These are phyloP conservation scores for Parsonsia alboflavescens DNA, from an alignment of 257 asterid species.

Conservation along the genomic window DNA sequence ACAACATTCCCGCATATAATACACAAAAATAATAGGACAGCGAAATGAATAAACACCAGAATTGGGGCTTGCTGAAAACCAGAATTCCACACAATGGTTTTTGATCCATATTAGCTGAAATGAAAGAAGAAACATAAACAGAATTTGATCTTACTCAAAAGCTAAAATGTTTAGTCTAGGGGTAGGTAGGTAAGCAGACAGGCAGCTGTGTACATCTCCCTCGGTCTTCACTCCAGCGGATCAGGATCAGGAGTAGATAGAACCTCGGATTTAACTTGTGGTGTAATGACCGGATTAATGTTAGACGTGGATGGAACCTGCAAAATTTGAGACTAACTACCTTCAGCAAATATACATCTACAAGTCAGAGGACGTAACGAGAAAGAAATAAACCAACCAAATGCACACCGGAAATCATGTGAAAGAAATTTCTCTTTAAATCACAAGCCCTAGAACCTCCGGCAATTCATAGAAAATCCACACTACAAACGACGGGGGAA, in stretches of 20 bases:
- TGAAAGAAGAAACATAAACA: not conserved
- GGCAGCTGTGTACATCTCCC: not conserved
- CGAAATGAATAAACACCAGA: no score
- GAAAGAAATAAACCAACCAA: not conserved
- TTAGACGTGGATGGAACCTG: constrained; percentile 36
- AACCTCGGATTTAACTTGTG: constrained; percentile 2
- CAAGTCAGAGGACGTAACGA: not conserved
- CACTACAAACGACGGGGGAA: not conserved
- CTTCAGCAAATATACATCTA: not conserved
- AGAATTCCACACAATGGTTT: not conserved
- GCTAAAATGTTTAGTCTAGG: not conserved
- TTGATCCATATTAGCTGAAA: not conserved
- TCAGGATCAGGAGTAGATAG: not conserved
- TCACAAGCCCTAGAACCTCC: not conserved
- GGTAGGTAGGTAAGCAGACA: no score
- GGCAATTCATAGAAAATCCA: not conserved
- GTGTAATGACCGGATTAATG: constrained; percentile 11
- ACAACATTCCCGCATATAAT: no score
- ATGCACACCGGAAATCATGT: not conserved
- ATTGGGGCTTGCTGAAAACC: not conserved
- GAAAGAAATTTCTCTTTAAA: not conserved
- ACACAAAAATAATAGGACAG: no score
- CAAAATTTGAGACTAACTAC: not conserved
- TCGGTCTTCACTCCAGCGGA: not conserved
- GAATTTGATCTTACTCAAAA: not conserved